Conservation (phyloP, 495 filamentous ascomycete genomes). For the Xylaria longipes region DNA sequence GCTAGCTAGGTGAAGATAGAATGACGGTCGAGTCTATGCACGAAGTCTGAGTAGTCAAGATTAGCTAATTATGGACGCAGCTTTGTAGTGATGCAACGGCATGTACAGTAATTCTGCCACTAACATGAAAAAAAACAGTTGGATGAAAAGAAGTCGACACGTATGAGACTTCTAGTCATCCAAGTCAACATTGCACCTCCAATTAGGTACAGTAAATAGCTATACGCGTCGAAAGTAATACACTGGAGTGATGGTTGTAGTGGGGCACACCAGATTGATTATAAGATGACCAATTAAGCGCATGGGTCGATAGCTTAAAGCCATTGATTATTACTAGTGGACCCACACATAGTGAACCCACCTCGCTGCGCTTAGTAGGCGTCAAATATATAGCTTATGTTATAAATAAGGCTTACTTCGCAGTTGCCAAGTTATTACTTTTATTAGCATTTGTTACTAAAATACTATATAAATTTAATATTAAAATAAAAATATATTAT, state of each 20-base stretch:
- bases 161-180: background rate
- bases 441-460: no score
- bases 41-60: background rate
- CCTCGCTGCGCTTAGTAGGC: no score
- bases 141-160: background rate
- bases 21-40: background rate
- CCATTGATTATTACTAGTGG: constrained; percentile 3
- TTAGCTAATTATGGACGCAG: background rate
- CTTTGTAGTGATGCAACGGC: background rate
- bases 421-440: no score
- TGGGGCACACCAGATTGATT: background rate
- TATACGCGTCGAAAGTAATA: background rate
- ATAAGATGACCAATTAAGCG: background rate
- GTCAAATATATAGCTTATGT: no score
- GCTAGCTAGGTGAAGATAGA: background rate
- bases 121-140: background rate
- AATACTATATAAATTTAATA: no score
- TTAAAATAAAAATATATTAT: no score
- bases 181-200: background rate
- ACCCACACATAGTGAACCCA: no score
- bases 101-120: background rate
- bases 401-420: no score
- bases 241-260: background rate
- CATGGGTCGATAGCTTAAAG: constrained; percentile 2
- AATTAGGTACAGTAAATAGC: background rate